A percentile compares a stretch with the other conserved stretches of the same genome.
phyloP scores from a whole-genome alignment of 78 protist species.

The Cyanophora paradoxa region DNA sequence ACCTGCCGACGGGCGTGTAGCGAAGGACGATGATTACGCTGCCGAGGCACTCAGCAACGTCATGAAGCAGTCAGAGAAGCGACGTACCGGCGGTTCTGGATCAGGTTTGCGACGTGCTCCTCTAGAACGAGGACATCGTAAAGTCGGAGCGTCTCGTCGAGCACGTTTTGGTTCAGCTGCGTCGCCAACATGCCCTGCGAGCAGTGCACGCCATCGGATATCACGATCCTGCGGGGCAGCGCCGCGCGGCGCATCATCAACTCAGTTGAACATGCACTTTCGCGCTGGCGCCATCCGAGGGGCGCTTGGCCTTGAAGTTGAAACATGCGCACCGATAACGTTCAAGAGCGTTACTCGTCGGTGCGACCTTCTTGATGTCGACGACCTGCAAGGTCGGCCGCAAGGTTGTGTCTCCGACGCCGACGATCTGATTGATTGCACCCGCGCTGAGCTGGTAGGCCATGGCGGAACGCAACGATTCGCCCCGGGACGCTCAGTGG shows the following conservation, averaged over 20 bases:
- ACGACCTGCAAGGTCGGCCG: background rate
- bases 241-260: background rate
- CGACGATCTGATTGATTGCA: too few species aligned
- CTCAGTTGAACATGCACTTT: background rate
- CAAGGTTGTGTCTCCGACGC: too few species aligned
- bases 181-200: conserved; percentile 1
- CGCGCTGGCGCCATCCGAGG: background rate
- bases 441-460: too few species aligned
- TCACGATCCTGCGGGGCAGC: background rate
- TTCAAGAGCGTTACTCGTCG: background rate
- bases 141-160: background rate
- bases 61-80: too few species aligned
- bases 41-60: too few species aligned
- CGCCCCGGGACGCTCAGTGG: too few species aligned
- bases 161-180: background rate
- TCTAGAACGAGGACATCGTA: background rate
- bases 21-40: too few species aligned
- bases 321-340: background rate
- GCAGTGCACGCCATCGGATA: background rate
- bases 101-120: background rate
- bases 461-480: too few species aligned
- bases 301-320: background rate
- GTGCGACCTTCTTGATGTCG: background rate
- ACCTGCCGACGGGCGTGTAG: too few species aligned
- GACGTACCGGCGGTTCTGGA: background rate